Percentiles rank a stretch among this genome's conserved stretches.
phyloP scores from a whole-genome alignment of 192 early-diverging fungal species.

The Entomortierella chlamydospora region DNA sequence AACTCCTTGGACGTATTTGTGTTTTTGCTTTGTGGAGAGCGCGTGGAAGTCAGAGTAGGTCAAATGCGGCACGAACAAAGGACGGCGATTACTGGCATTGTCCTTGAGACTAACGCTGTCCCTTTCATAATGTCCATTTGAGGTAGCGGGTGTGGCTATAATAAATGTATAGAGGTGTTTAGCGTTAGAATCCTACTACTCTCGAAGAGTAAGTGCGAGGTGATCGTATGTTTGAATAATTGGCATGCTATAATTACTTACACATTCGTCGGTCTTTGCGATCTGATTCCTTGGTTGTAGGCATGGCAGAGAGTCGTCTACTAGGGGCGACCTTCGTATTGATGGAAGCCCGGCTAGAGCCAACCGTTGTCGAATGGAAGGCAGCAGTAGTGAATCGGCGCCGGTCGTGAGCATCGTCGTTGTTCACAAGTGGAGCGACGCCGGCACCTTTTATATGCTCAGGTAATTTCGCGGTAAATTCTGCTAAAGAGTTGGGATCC shows the following conservation, averaged over 20 bases:
- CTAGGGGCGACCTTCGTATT: neutral
- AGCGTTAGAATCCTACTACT: too few species aligned
- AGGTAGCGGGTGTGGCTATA: conserved; percentile 51
- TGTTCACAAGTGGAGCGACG: conserved; percentile 30
- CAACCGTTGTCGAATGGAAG: conserved; percentile 16
- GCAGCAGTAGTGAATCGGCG: conserved; percentile 46
- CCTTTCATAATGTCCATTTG: conserved; percentile 58
- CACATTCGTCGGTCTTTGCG: conserved; percentile 48
- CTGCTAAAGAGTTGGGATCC: conserved; percentile 31
- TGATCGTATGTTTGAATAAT: neutral
- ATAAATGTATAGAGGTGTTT: neutral
- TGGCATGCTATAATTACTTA: neutral
- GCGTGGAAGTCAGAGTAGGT: conserved; percentile 67
- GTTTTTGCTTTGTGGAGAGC: conserved; percentile 55
- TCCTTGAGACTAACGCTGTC: conserved; percentile 61
- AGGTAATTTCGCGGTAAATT: conserved; percentile 39
- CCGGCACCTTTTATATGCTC: conserved; percentile 26
- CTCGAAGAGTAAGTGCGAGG: too few species aligned
- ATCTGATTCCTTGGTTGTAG: conserved; percentile 17
- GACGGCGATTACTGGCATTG: conserved; percentile 62
- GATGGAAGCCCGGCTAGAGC: conserved; percentile 10
- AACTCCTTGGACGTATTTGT: conserved; percentile 75
- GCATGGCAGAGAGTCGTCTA: conserved; percentile 23
- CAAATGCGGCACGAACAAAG: conserved; percentile 66
- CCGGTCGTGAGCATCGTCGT: conserved; percentile 46